A percentile compares a stretch with the other conserved stretches of the same genome.
Evolutionary conservation across 176 grass and related monocot species (phyloP).

Genomic region (Oryza punctata): DNA sequence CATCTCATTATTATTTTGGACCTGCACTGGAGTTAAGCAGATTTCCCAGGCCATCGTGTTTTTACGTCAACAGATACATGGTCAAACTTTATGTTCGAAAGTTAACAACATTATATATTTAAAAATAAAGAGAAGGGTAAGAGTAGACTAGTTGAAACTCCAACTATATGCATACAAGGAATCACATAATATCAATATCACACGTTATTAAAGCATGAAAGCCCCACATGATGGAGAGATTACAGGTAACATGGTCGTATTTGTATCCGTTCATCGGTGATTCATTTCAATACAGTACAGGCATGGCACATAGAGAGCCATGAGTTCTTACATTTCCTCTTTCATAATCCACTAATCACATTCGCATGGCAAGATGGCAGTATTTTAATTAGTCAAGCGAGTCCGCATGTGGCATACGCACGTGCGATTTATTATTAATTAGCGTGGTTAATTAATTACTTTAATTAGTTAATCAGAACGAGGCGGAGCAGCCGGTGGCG

Average conservation of each 20-base stretch:
- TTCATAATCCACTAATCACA: background rate
- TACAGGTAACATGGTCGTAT: background rate
- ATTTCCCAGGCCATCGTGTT: too few relatives aligned
- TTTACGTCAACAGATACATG: too few relatives aligned
- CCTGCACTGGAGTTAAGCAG: too few relatives aligned
- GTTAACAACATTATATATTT: too few relatives aligned
- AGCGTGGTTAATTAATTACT: background rate
- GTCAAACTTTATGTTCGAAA: too few relatives aligned
- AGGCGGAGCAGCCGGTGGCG: conserved; percentile 17
- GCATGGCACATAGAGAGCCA: background rate
- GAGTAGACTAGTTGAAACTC: too few relatives aligned
- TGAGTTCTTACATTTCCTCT: background rate
- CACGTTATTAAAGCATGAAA: too few relatives aligned
- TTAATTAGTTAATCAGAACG: background rate
- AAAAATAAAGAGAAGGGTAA: too few relatives aligned
- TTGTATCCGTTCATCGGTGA: background rate
- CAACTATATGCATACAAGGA: too few relatives aligned
- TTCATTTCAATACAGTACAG: background rate
- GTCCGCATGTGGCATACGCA: background rate
- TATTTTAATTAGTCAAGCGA: background rate
- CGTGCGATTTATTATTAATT: background rate
- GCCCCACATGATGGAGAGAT: too few relatives aligned
- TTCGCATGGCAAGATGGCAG: background rate
- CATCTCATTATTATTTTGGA: too few relatives aligned
- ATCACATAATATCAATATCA: too few relatives aligned